phyloP scores from a whole-genome alignment of 2,329 filamentous ascomycete genomes.

The Apiospora arundinis region DNA sequence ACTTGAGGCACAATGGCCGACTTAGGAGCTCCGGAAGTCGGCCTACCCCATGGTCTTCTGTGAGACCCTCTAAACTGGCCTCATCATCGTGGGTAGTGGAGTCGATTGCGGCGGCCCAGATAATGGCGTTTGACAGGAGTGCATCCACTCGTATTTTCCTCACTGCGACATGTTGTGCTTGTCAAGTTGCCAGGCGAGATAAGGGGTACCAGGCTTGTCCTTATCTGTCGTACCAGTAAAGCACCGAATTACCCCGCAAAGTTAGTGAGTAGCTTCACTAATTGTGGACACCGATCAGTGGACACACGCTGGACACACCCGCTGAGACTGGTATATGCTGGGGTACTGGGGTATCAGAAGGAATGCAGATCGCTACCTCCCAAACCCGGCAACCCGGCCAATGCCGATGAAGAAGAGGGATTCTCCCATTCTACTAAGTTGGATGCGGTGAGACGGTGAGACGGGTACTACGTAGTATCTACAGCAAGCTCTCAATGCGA shows the following conservation, averaged over 20 bases:
- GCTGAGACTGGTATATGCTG: neutral
- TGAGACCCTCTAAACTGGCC: neutral
- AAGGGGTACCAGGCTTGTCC: neutral
- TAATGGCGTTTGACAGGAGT: neutral
- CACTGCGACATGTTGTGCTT: no score
- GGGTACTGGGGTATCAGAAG: neutral
- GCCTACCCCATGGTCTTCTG: neutral
- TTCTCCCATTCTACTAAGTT: neutral
- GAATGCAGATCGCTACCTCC: neutral
- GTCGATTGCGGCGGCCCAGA: neutral
- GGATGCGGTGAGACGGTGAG: neutral
- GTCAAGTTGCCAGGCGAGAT: neutral
- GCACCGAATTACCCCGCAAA: conserved; percentile 8
- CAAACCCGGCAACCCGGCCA: neutral
- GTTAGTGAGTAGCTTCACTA: neutral
- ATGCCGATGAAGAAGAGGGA: neutral
- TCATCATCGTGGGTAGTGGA: neutral
- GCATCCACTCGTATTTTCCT: neutral
- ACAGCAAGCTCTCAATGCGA: neutral
- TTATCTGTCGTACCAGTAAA: neutral
- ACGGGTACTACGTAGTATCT: conserved; percentile 10
- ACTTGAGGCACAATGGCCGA: neutral
- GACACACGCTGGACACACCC: neutral
- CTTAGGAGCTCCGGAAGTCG: conserved; percentile 17
- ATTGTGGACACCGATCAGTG: neutral